Evolutionary conservation across 2,329 filamentous ascomycete genomes (phyloP).

Genomic region (Ophiostoma sp.): DNA sequence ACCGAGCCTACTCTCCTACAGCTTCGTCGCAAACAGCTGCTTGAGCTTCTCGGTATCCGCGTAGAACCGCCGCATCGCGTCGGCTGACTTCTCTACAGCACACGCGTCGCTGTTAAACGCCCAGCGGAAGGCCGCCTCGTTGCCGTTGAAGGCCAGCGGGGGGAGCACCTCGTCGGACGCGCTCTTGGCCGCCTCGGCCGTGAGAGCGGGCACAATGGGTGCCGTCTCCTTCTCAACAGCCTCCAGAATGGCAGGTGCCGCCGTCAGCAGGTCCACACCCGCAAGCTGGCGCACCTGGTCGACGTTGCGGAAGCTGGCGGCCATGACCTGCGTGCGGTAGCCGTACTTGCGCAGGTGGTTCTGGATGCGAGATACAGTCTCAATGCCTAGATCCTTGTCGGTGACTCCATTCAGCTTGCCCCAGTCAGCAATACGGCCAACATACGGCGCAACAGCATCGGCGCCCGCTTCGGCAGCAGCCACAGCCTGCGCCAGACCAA

Average conservation of each 20-base stretch:
- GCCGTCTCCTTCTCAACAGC: slow-evolving; percentile 68
- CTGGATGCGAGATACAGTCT: slow-evolving; percentile 71
- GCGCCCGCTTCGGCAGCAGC: slow-evolving; percentile 52
- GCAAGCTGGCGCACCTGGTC: slow-evolving; percentile 76
- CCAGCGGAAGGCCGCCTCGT: slow-evolving; percentile 73
- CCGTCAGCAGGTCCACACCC: slow-evolving; percentile 74
- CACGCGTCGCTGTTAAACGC: slow-evolving; percentile 79
- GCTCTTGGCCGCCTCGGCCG: slow-evolving; percentile 52
- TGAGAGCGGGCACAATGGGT: slow-evolving; percentile 70
- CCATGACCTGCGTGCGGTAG: slow-evolving; percentile 81
- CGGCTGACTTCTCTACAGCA: slow-evolving; percentile 76
- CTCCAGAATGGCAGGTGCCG: slow-evolving; percentile 50
- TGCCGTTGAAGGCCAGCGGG: slow-evolving; percentile 68
- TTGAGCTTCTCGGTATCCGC: slow-evolving; percentile 74
- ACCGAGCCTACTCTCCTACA: neutral
- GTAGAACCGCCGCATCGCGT: slow-evolving; percentile 78
- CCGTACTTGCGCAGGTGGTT: slow-evolving; percentile 83
- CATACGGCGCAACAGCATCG: slow-evolving; percentile 73
- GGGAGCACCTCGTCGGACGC: slow-evolving; percentile 56
- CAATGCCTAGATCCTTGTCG: slow-evolving; percentile 71
- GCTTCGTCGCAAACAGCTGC: slow-evolving; percentile 54
- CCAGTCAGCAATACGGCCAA: slow-evolving; percentile 78
- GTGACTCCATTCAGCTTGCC: slow-evolving; percentile 61
- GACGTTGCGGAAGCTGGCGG: slow-evolving; percentile 71
- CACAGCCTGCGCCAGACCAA: slow-evolving; percentile 71